phyloP scores from a whole-genome alignment of 2,329 filamentous ascomycete species.

The Amesomyces nigricolor region DNA sequence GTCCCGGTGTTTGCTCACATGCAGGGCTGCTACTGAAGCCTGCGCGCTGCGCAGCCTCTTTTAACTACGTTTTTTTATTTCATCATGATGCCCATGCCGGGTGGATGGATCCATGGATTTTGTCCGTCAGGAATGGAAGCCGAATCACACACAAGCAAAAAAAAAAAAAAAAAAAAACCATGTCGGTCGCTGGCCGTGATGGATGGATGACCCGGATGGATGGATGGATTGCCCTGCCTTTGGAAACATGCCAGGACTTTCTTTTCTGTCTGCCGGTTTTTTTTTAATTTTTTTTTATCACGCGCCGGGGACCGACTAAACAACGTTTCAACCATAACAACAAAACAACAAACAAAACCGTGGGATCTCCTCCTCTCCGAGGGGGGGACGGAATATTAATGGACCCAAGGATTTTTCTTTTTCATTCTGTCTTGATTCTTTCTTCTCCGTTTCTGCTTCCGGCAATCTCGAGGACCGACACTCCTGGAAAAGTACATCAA shows the following conservation, averaged over 20 bases:
- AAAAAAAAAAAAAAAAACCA: no score
- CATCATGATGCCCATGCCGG: neutral
- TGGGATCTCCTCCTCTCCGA: neutral
- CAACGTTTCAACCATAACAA: conserved; percentile 1
- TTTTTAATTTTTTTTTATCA: neutral
- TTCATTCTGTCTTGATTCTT: neutral
- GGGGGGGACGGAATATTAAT: neutral
- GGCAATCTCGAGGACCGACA: neutral
- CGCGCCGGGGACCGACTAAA: neutral
- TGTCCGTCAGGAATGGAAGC: no score
- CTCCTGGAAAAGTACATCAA: neutral
- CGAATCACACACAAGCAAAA: no score
- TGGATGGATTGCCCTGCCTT: no score
- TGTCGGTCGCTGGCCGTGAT: no score
- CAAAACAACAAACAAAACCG: neutral
- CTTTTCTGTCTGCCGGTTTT: no score
- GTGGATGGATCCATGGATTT: no score
- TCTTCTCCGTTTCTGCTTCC: neutral
- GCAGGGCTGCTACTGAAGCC: conserved; percentile 45
- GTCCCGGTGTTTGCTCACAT: conserved; percentile 47
- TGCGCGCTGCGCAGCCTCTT: neutral
- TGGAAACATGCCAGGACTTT: no score
- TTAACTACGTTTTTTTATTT: neutral
- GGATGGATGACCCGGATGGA: no score
- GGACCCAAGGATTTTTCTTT: neutral